A percentile compares a stretch with the other conserved stretches of the same genome.
Conservation (phyloP, 345 rosid species). For the Lumnitzera littorea region DNA sequence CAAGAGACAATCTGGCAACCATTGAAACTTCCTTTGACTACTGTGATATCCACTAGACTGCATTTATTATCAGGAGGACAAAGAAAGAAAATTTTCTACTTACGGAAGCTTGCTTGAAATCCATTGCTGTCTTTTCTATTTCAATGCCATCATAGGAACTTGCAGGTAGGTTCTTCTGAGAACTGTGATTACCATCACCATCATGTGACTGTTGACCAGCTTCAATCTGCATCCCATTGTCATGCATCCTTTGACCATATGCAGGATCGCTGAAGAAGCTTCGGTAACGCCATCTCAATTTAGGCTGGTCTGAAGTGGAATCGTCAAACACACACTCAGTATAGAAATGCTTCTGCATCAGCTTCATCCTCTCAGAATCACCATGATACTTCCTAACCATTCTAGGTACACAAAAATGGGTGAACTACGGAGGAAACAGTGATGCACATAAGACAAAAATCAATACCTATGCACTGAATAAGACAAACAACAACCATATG, state of each 20-base stretch:
- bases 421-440: not conserved
- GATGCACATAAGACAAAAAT: too few species aligned
- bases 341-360: conserved; percentile 58
- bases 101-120: conserved; percentile 4
- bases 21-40: too few species aligned
- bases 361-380: conserved; percentile 44
- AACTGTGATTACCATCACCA: conserved; percentile 4
- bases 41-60: too few species aligned
- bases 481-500: too few species aligned
- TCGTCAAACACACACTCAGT: conserved; percentile 71
- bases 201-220: conserved; percentile 4
- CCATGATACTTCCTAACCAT: conserved; percentile 41
- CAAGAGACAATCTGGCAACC: too few species aligned
- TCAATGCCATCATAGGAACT: conserved; percentile 2
- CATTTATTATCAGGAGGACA: too few species aligned
- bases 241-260: conserved; percentile 19
- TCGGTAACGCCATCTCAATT: conserved; percentile 61
- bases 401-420: conserved; percentile 29
- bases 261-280: conserved; percentile 43
- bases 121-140: not conserved
- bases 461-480: too few species aligned
- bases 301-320: conserved; percentile 42
- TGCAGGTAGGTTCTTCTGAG: not conserved
- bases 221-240: conserved; percentile 13
- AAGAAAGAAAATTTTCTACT: too few species aligned